These are phyloP conservation scores for Cyclocybe aegerita DNA, from an alignment of 768 basidiomycete species.

Conservation along the genomic window DNA sequence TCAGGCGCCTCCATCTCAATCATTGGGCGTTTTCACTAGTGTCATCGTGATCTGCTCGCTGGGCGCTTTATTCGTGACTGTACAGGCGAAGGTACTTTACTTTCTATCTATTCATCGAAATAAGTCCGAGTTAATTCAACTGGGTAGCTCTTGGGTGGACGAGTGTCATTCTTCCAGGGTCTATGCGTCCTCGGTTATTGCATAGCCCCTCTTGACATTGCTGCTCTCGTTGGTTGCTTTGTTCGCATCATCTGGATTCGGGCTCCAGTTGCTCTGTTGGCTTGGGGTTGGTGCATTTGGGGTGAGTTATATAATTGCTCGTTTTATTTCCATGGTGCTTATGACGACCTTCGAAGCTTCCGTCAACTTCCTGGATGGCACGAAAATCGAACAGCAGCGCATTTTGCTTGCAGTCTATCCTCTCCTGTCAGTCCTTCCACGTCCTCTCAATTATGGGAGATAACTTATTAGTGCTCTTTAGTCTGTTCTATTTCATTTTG, in stretches of 20 bases:
- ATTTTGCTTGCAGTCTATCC: conserved; percentile 95
- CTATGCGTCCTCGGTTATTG: conserved; percentile 95
- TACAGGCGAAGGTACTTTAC: conserved; percentile 84
- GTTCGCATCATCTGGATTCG: conserved; percentile 85
- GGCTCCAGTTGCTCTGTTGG: conserved; percentile 79
- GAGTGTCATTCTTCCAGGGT: conserved; percentile 97
- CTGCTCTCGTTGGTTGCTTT: conserved; percentile 84
- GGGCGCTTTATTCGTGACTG: conserved; percentile 86
- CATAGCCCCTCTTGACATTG: conserved; percentile 88
- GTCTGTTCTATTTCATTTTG: conserved; percentile 90
- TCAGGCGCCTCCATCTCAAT: conserved; percentile 81
- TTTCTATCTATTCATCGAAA: not conserved
- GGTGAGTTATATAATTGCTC: conserved; percentile 51
- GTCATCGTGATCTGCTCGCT: conserved; percentile 93
- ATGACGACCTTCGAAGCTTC: conserved; percentile 54
- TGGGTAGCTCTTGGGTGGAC: conserved; percentile 69
- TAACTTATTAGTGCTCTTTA: conserved; percentile 22
- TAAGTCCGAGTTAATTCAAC: conserved; percentile 4
- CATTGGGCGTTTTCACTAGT: conserved; percentile 87
- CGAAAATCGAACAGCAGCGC: conserved; percentile 87
- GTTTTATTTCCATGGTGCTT: not conserved
- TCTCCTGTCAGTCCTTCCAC: conserved; percentile 61
- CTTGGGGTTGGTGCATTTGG: conserved; percentile 98
- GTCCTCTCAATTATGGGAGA: not conserved
- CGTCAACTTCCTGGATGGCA: conserved; percentile 94